Conservation (phyloP, 1,284 basidiomycete species). For the Ceratobasidium sp. region DNA sequence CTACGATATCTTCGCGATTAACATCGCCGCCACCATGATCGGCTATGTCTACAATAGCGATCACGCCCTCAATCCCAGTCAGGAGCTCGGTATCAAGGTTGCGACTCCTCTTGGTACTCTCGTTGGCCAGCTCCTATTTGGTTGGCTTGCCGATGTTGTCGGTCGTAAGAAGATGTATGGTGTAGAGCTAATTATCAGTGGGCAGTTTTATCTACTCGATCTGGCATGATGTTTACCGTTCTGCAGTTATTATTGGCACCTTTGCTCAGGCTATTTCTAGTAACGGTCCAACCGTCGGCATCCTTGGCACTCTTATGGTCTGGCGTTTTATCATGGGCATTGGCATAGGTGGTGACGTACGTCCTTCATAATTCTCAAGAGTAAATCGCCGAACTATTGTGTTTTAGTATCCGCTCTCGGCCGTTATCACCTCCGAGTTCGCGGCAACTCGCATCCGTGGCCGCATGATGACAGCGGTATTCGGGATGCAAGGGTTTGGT, state of each 20-base stretch:
- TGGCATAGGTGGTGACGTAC: slow-evolving; percentile 61
- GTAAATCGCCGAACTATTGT: background rate
- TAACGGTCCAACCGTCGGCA: slow-evolving; percentile 67
- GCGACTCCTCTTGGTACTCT: slow-evolving; percentile 64
- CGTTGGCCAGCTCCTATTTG: slow-evolving; percentile 46
- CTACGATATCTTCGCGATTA: slow-evolving; percentile 60
- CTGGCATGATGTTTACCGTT: slow-evolving; percentile 7
- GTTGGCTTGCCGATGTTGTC: slow-evolving; percentile 50
- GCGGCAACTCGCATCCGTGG: slow-evolving; percentile 73
- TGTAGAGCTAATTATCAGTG: slow-evolving; percentile 59
- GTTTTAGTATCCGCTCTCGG: slow-evolving; percentile 69
- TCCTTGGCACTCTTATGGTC: slow-evolving; percentile 78
- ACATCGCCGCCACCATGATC: slow-evolving; percentile 78
- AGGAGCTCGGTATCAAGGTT: slow-evolving; percentile 77
- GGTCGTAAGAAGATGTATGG: slow-evolving; percentile 55
- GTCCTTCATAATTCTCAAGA: background rate
- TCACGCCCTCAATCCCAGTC: slow-evolving; percentile 62
- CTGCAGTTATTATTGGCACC: slow-evolving; percentile 58
- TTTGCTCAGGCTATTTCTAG: slow-evolving; percentile 63
- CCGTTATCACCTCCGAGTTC: slow-evolving; percentile 76
- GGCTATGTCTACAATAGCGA: slow-evolving; percentile 66
- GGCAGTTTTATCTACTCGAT: slow-evolving; percentile 15
- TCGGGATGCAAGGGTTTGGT: slow-evolving; percentile 64
- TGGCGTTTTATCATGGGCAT: slow-evolving; percentile 60
- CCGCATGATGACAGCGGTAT: slow-evolving; percentile 62